phyloP scores from a whole-genome alignment of 441 rosid genomes.

The Croton laevigatus region DNA sequence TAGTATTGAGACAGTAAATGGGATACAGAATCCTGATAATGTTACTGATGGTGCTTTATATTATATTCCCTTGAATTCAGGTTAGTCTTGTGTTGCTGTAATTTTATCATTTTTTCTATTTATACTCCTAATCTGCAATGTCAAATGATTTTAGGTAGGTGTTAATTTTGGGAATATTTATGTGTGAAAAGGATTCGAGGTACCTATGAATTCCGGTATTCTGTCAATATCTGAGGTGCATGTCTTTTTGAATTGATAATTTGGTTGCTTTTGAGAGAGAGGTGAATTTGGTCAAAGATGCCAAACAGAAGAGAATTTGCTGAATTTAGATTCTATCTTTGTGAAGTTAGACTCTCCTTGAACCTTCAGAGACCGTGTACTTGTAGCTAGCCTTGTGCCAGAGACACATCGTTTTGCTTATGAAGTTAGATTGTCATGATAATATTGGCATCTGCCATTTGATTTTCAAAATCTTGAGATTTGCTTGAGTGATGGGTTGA shows the following conservation, averaged over 20 bases:
- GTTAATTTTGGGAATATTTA: background rate
- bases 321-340: background rate
- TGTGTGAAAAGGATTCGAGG: background rate
- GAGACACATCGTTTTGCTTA: background rate
- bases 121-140: background rate
- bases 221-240: background rate
- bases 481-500: background rate
- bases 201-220: background rate
- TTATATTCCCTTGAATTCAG: slow-evolving; percentile 85
- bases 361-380: background rate
- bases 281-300: background rate
- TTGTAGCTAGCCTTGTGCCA: background rate
- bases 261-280: background rate
- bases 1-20: slow-evolving; percentile 70
- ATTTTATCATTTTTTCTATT: background rate
- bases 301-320: background rate
- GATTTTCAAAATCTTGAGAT: background rate
- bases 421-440: background rate
- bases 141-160: slow-evolving; percentile 2
- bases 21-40: slow-evolving; percentile 75
- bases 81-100: slow-evolving; percentile 32
- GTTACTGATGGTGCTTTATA: slow-evolving; percentile 74
- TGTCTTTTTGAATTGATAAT: background rate
- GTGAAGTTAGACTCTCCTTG: background rate
- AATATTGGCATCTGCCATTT: background rate